Percentiles rank a stretch among this genome's conserved stretches.
These are phyloP conservation scores for Hygrophorus pudorinus DNA, from an alignment of 768 basidiomycete species.

Conservation along the genomic window DNA sequence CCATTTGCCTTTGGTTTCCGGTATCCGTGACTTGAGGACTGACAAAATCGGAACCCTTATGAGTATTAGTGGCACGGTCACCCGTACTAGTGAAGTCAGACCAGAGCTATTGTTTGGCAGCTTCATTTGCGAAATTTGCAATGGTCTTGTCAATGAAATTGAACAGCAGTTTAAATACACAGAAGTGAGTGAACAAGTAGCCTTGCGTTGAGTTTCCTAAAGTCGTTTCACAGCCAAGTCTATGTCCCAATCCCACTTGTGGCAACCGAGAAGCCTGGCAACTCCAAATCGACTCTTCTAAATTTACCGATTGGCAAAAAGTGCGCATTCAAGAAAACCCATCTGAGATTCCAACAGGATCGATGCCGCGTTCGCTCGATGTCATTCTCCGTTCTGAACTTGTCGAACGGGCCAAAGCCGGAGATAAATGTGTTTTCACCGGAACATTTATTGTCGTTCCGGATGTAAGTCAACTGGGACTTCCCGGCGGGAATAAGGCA, in stretches of 20 bases:
- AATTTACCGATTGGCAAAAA: conserved; percentile 99
- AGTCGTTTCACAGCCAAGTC: conserved; percentile 50
- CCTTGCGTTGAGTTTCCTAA: conserved; percentile 6
- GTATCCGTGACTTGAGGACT: conserved; percentile 88
- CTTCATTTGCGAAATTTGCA: conserved; percentile 86
- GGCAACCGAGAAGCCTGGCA: conserved; percentile 88
- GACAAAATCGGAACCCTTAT: conserved; percentile 91
- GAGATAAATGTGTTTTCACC: conserved; percentile 97
- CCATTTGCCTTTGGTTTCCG: conserved; percentile 85
- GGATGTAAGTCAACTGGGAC: conserved; percentile 90
- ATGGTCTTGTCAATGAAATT: conserved; percentile 79
- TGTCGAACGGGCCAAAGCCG: conserved; percentile 98
- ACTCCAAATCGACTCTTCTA: conserved; percentile 90
- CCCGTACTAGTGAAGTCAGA: conserved; percentile 92
- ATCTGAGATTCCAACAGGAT: conserved; percentile 96
- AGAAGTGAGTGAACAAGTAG: conserved; percentile 45
- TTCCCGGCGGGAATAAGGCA: conserved; percentile 89
- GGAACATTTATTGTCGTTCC: conserved; percentile 98
- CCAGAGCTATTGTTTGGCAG: conserved; percentile 92
- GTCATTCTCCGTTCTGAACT: conserved; percentile 92
- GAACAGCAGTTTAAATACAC: conserved; percentile 99
- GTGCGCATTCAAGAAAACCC: conserved; percentile 98
- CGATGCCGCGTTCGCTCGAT: conserved; percentile 95
- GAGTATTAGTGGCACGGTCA: conserved; percentile 95
- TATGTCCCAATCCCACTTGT: conserved; percentile 93